These are phyloP conservation scores for Trichoderma lentiforme DNA, from an alignment of 2,329 filamentous ascomycete species.

Conservation along the genomic window DNA sequence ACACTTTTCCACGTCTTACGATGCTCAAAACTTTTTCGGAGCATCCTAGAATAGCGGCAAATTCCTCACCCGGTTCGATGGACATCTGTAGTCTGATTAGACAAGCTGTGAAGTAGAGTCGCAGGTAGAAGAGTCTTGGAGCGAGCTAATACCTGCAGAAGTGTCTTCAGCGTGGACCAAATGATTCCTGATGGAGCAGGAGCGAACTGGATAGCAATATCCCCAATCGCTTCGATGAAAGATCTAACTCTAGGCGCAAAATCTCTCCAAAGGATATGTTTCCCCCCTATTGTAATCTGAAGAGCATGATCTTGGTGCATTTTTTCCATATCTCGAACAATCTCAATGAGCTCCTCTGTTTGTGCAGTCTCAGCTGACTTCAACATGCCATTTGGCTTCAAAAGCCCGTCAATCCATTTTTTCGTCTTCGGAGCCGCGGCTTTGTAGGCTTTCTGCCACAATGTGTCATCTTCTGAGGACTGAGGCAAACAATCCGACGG, in stretches of 20 bases:
- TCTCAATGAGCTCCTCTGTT: not conserved
- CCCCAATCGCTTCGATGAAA: not conserved
- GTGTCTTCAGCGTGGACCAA: not conserved
- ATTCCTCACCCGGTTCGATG: not conserved
- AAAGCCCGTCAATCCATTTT: not conserved
- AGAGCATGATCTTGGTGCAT: not conserved
- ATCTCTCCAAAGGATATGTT: not conserved
- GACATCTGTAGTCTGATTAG: not conserved
- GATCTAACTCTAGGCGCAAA: not conserved
- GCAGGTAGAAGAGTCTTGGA: not conserved
- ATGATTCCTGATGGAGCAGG: not conserved
- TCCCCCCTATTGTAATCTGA: not conserved
- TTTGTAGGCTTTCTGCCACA: not conserved
- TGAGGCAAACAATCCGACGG: not conserved
- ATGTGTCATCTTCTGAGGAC: fast-evolving
- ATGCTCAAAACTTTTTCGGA: not conserved
- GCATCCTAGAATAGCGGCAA: not conserved
- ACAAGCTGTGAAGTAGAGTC: not conserved
- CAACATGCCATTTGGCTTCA: fast-evolving
- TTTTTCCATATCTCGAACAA: not conserved
- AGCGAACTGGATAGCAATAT: not conserved
- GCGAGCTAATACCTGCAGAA: not conserved
- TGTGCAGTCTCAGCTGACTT: not conserved
- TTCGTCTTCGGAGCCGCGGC: not conserved
- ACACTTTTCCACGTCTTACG: not conserved